Conservation (phyloP, 345 rosid species). For the Arabis alpina region DNA sequence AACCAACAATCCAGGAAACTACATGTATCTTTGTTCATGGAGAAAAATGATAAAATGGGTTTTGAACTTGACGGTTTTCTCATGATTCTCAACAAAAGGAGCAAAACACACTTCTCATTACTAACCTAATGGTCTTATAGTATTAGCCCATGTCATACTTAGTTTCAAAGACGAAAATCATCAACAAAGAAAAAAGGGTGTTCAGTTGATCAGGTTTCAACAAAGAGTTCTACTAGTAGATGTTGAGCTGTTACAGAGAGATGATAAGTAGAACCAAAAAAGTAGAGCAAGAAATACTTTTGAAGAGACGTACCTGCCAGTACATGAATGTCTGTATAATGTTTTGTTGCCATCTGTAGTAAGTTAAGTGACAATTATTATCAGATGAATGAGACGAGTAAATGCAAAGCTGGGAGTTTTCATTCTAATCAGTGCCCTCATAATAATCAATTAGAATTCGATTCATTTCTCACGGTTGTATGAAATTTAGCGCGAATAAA, state of each 20-base stretch:
- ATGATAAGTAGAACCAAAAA: not conserved
- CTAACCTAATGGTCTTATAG: constrained; percentile 4
- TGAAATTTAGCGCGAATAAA: not conserved
- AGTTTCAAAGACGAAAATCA: not conserved
- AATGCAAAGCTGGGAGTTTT: not conserved
- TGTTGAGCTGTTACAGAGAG: not conserved
- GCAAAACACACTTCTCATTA: constrained; percentile 4
- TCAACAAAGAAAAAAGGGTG: not conserved
- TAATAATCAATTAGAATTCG: not conserved
- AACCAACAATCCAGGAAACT: too few species aligned
- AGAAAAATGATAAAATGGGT: not conserved
- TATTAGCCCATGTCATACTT: constrained; percentile 7
- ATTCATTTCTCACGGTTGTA: constrained; percentile 3
- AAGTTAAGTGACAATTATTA: constrained; percentile 5
- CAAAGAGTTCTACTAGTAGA: constrained; percentile 5
- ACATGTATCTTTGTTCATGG: too few species aligned
- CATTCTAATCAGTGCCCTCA: too few species aligned
- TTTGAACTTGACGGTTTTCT: not conserved
- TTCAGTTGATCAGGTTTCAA: constrained; percentile 7
- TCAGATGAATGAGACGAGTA: constrained; percentile 22
- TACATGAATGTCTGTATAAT: constrained; percentile 96
- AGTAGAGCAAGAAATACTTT: not conserved
- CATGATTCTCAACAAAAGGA: not conserved
- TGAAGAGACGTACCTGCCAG: constrained; percentile 77
- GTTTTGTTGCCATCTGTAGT: constrained; percentile 95